phyloP scores from a whole-genome alignment of 2,329 filamentous ascomycete species.

The Pestalotiopsis sp. region DNA sequence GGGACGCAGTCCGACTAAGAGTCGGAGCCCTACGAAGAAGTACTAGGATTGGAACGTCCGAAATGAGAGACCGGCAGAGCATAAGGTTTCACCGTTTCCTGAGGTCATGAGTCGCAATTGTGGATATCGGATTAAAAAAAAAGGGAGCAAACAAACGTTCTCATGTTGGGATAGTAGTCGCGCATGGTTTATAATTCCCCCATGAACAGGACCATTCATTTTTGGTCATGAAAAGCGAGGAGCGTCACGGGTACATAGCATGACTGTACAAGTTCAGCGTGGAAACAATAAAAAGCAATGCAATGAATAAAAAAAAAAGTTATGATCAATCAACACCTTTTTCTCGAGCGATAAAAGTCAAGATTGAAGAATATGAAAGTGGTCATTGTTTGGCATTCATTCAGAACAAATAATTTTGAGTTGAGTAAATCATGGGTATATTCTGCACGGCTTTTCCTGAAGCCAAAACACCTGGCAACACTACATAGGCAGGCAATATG shows the following conservation, averaged over 20 bases:
- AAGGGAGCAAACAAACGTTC: background rate
- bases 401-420: background rate
- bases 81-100: too few species aligned
- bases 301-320: too few species aligned
- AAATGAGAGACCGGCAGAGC: background rate
- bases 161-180: background rate
- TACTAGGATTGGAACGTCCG: slow-evolving; percentile 25
- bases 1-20: slow-evolving; percentile 31
- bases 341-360: background rate
- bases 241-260: background rate
- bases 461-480: background rate
- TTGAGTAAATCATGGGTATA: background rate
- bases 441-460: background rate
- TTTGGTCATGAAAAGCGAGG: background rate
- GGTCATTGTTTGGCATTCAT: background rate
- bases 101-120: background rate
- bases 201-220: background rate
- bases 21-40: slow-evolving; percentile 50
- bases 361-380: background rate
- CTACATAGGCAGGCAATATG: background rate
- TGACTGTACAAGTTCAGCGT: background rate
- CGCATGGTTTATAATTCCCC: background rate
- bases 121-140: background rate
- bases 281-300: background rate
- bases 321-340: background rate